A percentile compares a stretch with the other conserved stretches of the same genome.
Conservation (phyloP, 2,329 filamentous ascomycete genomes). For the Ambrosiella beaveri region DNA sequence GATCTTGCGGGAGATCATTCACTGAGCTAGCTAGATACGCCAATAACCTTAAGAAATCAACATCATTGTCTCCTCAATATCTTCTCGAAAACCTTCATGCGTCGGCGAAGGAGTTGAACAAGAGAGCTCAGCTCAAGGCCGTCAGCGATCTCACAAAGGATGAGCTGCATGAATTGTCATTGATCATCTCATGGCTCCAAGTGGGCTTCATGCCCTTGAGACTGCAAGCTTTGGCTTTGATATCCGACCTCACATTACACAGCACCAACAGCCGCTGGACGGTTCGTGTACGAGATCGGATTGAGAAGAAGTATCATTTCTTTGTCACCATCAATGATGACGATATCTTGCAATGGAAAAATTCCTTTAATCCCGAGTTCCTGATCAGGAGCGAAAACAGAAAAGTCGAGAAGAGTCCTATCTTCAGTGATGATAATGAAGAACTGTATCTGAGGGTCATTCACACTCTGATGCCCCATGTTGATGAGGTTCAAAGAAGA, state of each 20-base stretch:
- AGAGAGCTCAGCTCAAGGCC: not conserved
- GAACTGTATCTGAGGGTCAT: not conserved
- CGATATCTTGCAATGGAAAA: not conserved
- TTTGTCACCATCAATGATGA: not conserved
- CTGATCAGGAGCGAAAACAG: not conserved
- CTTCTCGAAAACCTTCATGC: not conserved
- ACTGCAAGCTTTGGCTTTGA: not conserved
- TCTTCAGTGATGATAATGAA: not conserved
- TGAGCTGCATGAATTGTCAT: not conserved
- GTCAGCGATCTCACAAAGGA: not conserved
- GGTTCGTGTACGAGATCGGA: not conserved
- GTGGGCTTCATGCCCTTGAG: slow-evolving; percentile 4
- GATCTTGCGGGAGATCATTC: not conserved
- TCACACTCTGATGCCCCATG: not conserved
- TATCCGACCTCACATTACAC: not conserved
- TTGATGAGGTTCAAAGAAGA: too few species aligned
- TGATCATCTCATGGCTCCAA: slow-evolving; percentile 1
- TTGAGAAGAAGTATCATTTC: not conserved
- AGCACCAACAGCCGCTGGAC: not conserved
- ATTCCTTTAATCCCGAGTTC: not conserved
- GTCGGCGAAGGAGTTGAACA: not conserved
- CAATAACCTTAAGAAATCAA: not conserved
- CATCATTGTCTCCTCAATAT: not conserved
- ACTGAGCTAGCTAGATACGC: not conserved
- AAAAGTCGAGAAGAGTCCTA: not conserved